phyloP scores from a whole-genome alignment of 139 green algal species.

The Picochlorum sp. region DNA sequence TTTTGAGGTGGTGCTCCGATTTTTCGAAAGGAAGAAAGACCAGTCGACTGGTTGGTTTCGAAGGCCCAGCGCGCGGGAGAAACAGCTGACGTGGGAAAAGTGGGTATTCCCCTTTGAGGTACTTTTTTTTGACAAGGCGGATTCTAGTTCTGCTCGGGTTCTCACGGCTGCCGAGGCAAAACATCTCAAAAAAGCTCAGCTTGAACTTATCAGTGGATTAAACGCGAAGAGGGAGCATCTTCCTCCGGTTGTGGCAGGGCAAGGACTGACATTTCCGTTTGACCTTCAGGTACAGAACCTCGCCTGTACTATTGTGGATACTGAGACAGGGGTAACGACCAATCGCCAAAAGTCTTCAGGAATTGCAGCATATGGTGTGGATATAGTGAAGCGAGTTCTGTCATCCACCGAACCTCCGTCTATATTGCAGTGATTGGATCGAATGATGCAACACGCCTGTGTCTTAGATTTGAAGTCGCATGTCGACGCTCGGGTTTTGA shows the following conservation, averaged over 20 bases:
- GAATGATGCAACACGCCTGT: not conserved
- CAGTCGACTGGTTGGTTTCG: not conserved
- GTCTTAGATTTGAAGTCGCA: too few species aligned
- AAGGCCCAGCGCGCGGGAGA: too few species aligned
- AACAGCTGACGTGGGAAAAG: too few species aligned
- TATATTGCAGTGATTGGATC: slow-evolving; percentile 37
- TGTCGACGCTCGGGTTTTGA: too few species aligned
- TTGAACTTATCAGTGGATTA: slow-evolving; percentile 41
- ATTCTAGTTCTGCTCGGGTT: too few species aligned
- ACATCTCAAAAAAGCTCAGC: too few species aligned
- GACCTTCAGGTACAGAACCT: slow-evolving; percentile 46
- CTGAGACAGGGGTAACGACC: not conserved
- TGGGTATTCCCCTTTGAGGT: too few species aligned
- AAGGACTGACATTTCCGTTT: slow-evolving; percentile 77
- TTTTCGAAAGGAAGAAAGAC: not conserved
- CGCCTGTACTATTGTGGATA: not conserved
- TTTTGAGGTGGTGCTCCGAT: too few species aligned
- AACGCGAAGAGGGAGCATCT: slow-evolving; percentile 85
- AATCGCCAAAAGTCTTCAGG: not conserved
- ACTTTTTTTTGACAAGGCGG: too few species aligned
- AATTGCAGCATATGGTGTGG: slow-evolving; percentile 35
- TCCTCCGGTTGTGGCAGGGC: slow-evolving; percentile 65
- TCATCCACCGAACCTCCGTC: slow-evolving; percentile 44
- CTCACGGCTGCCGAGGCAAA: too few species aligned
- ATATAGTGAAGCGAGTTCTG: slow-evolving; percentile 54